phyloP scores from a whole-genome alignment of 441 rosid species.

The Macaranga tanarius region DNA sequence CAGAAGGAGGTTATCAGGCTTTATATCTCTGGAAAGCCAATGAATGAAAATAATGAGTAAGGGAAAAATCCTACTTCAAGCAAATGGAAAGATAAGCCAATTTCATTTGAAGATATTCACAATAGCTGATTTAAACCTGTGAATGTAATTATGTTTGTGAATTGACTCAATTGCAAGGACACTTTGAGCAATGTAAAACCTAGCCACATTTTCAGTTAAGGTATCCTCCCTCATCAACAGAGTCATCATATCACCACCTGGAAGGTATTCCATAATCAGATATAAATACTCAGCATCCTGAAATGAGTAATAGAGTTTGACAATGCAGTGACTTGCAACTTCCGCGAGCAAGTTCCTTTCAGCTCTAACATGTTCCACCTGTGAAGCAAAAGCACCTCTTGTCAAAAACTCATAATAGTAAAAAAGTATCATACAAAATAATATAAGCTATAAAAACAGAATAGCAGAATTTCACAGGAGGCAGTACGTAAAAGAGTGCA shows the following conservation, averaged over 20 bases:
- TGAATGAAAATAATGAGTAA: constrained; percentile 29
- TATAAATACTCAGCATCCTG: constrained; percentile 91
- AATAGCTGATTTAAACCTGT: constrained; percentile 55
- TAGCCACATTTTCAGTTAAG: constrained; percentile 82
- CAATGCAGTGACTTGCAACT: constrained; percentile 95
- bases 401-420: constrained; percentile 10
- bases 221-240: constrained; percentile 92
- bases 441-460: background rate
- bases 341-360: constrained; percentile 97
- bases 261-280: constrained; percentile 95
- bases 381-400: constrained; percentile 21
- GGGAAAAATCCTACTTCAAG: constrained; percentile 13
- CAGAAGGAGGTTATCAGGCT: constrained; percentile 93
- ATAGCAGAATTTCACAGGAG: background rate
- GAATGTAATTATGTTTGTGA: constrained; percentile 89
- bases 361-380: constrained; percentile 99
- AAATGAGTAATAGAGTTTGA: constrained; percentile 93
- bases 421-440: constrained; percentile 12
- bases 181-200: constrained; percentile 93
- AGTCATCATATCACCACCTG: constrained; percentile 99
- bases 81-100: constrained; percentile 9
- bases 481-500: background rate
- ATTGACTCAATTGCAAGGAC: constrained; percentile 93
- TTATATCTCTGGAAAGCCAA: constrained; percentile 72
- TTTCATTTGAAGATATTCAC: constrained; percentile 15